A percentile compares a stretch with the other conserved stretches of the same genome.
phyloP scores from a whole-genome alignment of 805 yeast genomes.

The Candida loeiensis region DNA sequence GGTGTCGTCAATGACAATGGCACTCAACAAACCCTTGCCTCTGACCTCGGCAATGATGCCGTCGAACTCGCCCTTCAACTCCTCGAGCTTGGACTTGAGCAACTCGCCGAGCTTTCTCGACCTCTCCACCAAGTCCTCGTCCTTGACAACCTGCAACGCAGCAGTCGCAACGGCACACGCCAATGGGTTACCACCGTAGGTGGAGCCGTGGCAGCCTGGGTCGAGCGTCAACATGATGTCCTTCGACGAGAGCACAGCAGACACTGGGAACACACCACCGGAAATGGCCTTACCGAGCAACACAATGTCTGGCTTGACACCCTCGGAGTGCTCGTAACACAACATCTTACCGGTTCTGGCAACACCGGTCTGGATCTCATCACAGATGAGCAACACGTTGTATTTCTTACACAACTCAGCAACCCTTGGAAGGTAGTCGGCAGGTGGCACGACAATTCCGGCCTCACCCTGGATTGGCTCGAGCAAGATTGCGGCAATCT shows the following conservation, averaged over 20 bases:
- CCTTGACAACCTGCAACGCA: constrained; percentile 84
- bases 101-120: constrained; percentile 67
- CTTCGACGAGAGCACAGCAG: constrained; percentile 85
- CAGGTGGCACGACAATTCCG: constrained; percentile 92
- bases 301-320: constrained; percentile 84
- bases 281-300: constrained; percentile 91
- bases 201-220: constrained; percentile 97
- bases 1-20: constrained; percentile 83
- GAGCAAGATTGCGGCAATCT: constrained; percentile 83
- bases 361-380: constrained; percentile 96
- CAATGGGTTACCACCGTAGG: constrained; percentile 96
- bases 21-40: constrained; percentile 84
- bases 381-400: constrained; percentile 88
- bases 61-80: constrained; percentile 48
- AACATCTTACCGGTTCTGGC: constrained; percentile 95
- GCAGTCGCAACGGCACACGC: constrained; percentile 92
- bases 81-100: constrained; percentile 56
- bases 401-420: constrained; percentile 71
- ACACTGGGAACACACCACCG: constrained; percentile 92
- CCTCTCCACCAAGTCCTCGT: constrained; percentile 81
- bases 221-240: constrained; percentile 86
- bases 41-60: constrained; percentile 62
- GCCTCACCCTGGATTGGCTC: constrained; percentile 99
- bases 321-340: constrained; percentile 79
- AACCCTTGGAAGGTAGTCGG: constrained; percentile 71